phyloP scores from a whole-genome alignment of 306 rosid species.

The Bauhinia variegata region DNA sequence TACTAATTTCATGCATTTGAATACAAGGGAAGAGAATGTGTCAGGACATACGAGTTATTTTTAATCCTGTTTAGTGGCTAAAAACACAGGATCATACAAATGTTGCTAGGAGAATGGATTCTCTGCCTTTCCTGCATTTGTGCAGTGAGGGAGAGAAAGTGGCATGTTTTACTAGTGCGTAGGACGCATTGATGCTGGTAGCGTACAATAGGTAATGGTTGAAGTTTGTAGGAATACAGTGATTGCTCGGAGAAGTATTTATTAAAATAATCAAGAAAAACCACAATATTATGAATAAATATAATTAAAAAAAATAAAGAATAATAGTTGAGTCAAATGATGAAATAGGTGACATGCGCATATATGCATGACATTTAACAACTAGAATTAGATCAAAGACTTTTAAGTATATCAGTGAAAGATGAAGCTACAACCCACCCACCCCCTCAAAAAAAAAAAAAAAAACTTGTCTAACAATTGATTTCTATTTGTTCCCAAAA shows the following conservation, averaged over 20 bases:
- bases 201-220: conserved; percentile 7
- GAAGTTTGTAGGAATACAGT: not conserved
- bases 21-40: conserved; percentile 15
- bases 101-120: no score
- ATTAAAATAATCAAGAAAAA: not conserved
- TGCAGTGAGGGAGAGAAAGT: no score
- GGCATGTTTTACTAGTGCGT: no score
- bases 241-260: not conserved
- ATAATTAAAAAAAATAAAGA: not conserved
- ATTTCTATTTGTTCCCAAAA: not conserved
- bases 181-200: conserved; percentile 22
- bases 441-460: no score
- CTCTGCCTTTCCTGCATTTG: no score
- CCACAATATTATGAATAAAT: not conserved
- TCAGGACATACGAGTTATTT: conserved; percentile 5
- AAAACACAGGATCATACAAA: conserved; percentile 8
- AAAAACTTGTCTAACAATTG: no score
- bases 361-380: not conserved
- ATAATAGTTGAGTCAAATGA: no score
- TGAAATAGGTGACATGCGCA: no score
- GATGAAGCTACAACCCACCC: not conserved
- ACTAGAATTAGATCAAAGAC: not conserved
- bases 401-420: not conserved
- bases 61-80: conserved; percentile 26
- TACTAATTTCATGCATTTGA: conserved; percentile 18